Evolutionary conservation across 495 filamentous ascomycete species (phyloP), one percentile per base, ranked within the genome.

Genomic region (Penicillium malachiteum): DNA sequence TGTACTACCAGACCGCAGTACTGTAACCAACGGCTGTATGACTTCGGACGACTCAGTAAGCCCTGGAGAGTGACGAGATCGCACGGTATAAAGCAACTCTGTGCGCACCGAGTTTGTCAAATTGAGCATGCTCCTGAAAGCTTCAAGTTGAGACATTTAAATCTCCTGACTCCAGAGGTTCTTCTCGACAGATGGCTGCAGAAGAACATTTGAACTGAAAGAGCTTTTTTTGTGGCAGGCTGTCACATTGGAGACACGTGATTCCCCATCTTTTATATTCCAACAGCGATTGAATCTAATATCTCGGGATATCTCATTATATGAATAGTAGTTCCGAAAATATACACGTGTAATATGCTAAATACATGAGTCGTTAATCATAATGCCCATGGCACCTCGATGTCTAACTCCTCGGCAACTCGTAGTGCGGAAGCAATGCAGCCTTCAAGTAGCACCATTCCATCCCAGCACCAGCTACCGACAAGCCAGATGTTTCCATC

Each of bases 391-490:
- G 73, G 73, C n/a, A 82, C 67, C 14, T 75, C 58, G 12, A 84
- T 78, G 3, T 69, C 80, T 31, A 85, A 68, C 1, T 59, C 70
- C 11, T 61, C 56, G 1, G 80, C 82, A 40, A 85, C 73, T 12
- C 74, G 65, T 62, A 78, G 76, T 0, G 82, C 80, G 13, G 81
- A 83, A 5, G 77, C 69, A 12, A 83, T 64, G 52, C 83, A 86
- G 8, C 83, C 83, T 57, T 85, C 81, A 11, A 85, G 61, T 52
- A 86, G 46, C 9, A 84, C 83, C 82, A 84, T 84, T 0, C 83
- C 83, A 70, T 86, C 83, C 82, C 83, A 84, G 55, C 82, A 84
- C 83, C 82, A 86, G 0, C 77, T 75, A 14, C 83, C 83, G 7
- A 72, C 76, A 31, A 84, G 55, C 66, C 71, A 84, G 7, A 84